These are phyloP conservation scores for Cyclocybe cylindracea DNA, from an alignment of 768 basidiomycete species.

Conservation along the genomic window DNA sequence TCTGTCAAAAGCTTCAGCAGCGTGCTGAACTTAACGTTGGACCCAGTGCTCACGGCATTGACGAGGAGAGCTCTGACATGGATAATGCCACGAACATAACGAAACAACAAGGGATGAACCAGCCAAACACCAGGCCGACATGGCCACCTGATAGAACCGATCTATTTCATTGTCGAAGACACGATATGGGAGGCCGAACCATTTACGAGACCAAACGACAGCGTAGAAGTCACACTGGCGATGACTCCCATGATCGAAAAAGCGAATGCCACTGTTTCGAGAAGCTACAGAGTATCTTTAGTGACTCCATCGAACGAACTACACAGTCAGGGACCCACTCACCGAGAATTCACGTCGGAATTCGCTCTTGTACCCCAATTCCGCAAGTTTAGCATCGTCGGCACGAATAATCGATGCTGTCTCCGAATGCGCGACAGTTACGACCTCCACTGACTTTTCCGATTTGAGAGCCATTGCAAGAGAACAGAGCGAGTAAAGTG, in stretches of 20 bases:
- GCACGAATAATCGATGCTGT: slow-evolving; percentile 20
- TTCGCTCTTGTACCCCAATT: slow-evolving; percentile 71
- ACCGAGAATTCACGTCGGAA: slow-evolving; percentile 78
- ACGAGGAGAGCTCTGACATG: slow-evolving; percentile 73
- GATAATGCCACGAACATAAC: slow-evolving; percentile 67
- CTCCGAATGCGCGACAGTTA: slow-evolving; percentile 12
- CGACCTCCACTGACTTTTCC: slow-evolving; percentile 16
- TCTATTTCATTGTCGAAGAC: not conserved
- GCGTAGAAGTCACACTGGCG: slow-evolving; percentile 66
- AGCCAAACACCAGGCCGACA: slow-evolving; percentile 77
- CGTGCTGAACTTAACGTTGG: not conserved
- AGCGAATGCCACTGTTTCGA: slow-evolving; percentile 67
- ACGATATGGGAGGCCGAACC: slow-evolving; percentile 35
- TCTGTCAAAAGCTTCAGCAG: slow-evolving; percentile 29
- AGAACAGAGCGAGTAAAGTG: not conserved
- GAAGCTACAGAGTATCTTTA: slow-evolving; percentile 33
- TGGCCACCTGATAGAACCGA: slow-evolving; percentile 57
- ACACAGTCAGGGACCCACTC: slow-evolving; percentile 14
- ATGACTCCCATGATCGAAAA: slow-evolving; percentile 76
- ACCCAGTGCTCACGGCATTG: slow-evolving; percentile 63
- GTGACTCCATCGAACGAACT: not conserved
- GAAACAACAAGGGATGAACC: slow-evolving; percentile 71
- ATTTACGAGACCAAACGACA: slow-evolving; percentile 62
- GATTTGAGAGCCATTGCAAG: slow-evolving; percentile 13
- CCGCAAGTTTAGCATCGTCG: slow-evolving; percentile 60